A percentile compares a stretch with the other conserved stretches of the same genome.
These are phyloP conservation scores for Pascua guehoae DNA, from an alignment of 1,284 basidiomycete genomes.

Conservation along the genomic window DNA sequence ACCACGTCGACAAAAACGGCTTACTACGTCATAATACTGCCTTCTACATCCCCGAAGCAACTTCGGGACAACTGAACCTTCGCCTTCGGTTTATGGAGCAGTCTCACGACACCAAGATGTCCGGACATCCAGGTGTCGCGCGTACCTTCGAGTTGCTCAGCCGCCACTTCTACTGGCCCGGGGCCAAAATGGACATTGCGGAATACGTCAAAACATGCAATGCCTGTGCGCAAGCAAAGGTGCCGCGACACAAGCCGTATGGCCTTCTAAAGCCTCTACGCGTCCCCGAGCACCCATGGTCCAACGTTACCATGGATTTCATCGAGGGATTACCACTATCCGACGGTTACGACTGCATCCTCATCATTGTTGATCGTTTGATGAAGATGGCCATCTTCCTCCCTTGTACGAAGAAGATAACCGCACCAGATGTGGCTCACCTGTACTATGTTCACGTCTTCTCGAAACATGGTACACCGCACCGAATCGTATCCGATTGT, in stretches of 20 bases:
- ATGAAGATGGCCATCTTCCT: conserved; percentile 23
- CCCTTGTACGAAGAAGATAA: not conserved
- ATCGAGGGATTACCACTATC: conserved; percentile 52
- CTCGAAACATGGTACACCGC: conserved; percentile 1
- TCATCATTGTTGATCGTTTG: conserved; percentile 50
- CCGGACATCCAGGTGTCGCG: conserved; percentile 52
- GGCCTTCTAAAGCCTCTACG: conserved; percentile 47
- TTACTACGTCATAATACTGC: no score
- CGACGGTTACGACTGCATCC: conserved; percentile 44
- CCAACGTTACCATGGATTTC: conserved; percentile 51
- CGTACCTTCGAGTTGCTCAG: conserved; percentile 41
- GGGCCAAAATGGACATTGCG: conserved; percentile 20
- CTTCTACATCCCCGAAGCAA: no score
- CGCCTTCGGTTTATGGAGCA: no score
- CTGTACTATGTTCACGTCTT: conserved; percentile 15
- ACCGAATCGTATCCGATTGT: not conserved
- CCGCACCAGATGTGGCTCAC: not conserved
- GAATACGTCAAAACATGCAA: conserved; percentile 38
- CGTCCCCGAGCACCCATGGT: conserved; percentile 45
- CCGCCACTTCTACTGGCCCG: conserved; percentile 34
- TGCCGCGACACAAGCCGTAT: conserved; percentile 39
- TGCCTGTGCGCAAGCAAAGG: conserved; percentile 43
- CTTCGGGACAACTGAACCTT: no score
- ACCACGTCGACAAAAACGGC: no score
- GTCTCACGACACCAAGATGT: conserved; percentile 6